A percentile compares a stretch with the other conserved stretches of the same genome.
phyloP scores from a whole-genome alignment of 2,329 filamentous ascomycete species.

The Chrysoporthe cubensis region DNA sequence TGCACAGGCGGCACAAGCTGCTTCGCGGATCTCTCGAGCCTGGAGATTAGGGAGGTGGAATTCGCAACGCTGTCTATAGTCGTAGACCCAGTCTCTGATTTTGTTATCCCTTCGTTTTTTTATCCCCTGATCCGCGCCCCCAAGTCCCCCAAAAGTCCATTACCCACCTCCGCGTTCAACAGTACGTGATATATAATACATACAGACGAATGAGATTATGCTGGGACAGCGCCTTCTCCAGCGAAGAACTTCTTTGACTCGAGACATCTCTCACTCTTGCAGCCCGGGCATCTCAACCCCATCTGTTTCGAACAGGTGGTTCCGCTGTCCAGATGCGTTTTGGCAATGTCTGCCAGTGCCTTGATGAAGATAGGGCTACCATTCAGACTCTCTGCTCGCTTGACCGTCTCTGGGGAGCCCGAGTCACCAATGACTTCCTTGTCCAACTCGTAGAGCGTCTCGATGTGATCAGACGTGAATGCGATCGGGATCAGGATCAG shows the following conservation, averaged over 20 bases:
- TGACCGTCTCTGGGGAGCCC: slow-evolving; percentile 76
- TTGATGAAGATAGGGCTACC: slow-evolving; percentile 88
- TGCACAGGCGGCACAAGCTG: not conserved
- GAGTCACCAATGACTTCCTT: slow-evolving; percentile 92
- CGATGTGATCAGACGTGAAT: slow-evolving; percentile 98
- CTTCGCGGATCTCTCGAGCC: not conserved
- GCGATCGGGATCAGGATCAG: slow-evolving; percentile 92
- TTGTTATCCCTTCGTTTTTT: not conserved
- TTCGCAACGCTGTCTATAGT: slow-evolving; percentile 9
- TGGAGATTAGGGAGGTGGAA: not conserved
- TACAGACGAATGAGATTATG: not conserved
- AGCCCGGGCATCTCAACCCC: slow-evolving; percentile 89
- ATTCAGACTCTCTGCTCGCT: slow-evolving; percentile 90
- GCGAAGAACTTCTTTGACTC: slow-evolving; percentile 75
- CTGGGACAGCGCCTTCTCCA: slow-evolving; percentile 21
- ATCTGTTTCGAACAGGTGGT: slow-evolving; percentile 77
- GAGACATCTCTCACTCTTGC: slow-evolving; percentile 84
- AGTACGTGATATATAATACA: slow-evolving; percentile 1
- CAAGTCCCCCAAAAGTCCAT: not conserved
- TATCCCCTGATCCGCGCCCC: not conserved
- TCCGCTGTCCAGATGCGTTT: slow-evolving; percentile 74
- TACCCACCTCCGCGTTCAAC: not conserved
- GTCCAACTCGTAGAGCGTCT: slow-evolving; percentile 93
- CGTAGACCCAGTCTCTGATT: not conserved
- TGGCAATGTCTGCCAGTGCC: slow-evolving; percentile 85